Percentiles rank a stretch among this genome's conserved stretches.
Conservation (phyloP, 2,329 filamentous ascomycete genomes). For the Cordyceps tenuipes region DNA sequence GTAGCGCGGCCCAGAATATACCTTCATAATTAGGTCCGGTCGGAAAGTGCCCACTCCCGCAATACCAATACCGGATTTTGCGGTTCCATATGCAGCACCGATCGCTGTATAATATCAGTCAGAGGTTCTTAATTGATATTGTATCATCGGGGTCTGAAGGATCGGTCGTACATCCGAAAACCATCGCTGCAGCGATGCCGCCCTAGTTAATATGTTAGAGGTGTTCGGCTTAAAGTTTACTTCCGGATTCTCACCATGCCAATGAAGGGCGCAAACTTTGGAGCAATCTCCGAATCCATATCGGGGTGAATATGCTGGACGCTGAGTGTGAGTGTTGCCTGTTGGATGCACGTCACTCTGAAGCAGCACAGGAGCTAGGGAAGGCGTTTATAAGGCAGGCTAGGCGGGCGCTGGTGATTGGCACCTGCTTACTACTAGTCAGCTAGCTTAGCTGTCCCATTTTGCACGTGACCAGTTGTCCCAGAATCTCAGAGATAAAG, state of each 20-base stretch:
- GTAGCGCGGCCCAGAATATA: constrained; percentile 25
- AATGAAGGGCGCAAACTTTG: constrained; percentile 80
- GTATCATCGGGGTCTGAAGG: neutral
- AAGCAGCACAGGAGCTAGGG: neutral
- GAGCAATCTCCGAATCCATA: constrained; percentile 56
- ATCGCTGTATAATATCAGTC: constrained; percentile 32
- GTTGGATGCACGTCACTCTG: neutral
- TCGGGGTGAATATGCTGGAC: constrained; percentile 15
- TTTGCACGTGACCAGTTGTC: constrained; percentile 2
- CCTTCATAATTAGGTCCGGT: constrained; percentile 88
- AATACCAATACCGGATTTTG: constrained; percentile 83
- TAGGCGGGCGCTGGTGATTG: neutral
- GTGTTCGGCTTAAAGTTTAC: neutral
- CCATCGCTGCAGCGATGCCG: constrained; percentile 74
- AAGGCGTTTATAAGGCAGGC: neutral
- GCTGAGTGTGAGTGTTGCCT: neutral
- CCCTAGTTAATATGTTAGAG: constrained; percentile 38
- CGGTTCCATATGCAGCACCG: constrained; percentile 79
- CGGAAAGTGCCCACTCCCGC: constrained; percentile 77
- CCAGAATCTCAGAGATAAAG: neutral
- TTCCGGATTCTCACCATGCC: constrained; percentile 60
- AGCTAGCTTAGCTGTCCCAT: neutral
- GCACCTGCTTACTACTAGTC: too few relatives aligned
- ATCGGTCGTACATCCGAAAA: constrained; percentile 63
- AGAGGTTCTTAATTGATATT: neutral